Evolutionary conservation across 2,329 filamentous ascomycete genomes (phyloP).

Genomic region (Lachnellula cervina): DNA sequence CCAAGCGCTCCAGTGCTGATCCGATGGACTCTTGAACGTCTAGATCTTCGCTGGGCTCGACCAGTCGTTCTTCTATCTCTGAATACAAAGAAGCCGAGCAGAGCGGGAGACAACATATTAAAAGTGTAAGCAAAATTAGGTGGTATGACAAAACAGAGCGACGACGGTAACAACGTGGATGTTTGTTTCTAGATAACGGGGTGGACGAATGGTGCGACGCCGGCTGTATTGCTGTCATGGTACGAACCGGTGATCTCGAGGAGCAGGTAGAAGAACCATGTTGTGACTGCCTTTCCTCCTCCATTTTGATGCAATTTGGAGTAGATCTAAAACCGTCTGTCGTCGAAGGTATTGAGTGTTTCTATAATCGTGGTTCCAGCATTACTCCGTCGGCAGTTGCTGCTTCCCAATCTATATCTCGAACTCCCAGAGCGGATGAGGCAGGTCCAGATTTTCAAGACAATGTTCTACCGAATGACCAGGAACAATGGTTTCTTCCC

Average conservation of each 20-base stretch:
- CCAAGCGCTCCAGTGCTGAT: constrained; percentile 25
- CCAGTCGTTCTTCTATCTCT: constrained; percentile 23
- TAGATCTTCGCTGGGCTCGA: constrained; percentile 16
- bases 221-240: constrained; percentile 2
- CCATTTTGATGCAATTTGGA: not conserved
- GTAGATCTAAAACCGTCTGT: not conserved
- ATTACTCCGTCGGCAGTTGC: constrained; percentile 24
- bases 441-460: not conserved
- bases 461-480: not conserved
- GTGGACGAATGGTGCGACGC: constrained; percentile 20
- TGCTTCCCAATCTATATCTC: constrained; percentile 13
- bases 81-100: constrained; percentile 19
- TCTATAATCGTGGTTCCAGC: constrained; percentile 29
- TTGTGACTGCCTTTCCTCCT: not conserved
- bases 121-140: constrained; percentile 17
- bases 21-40: constrained; percentile 14
- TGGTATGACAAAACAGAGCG: constrained; percentile 3
- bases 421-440: not conserved
- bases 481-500: not conserved
- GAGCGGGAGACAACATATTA: constrained; percentile 22
- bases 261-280: not conserved
- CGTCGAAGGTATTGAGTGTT: constrained; percentile 1
- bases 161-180: constrained; percentile 11
- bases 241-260: constrained; percentile 1
- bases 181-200: constrained; percentile 9